Evolutionary conservation across 305 asterid genomes (phyloP).

Genomic region (Fraxinus sp.): DNA sequence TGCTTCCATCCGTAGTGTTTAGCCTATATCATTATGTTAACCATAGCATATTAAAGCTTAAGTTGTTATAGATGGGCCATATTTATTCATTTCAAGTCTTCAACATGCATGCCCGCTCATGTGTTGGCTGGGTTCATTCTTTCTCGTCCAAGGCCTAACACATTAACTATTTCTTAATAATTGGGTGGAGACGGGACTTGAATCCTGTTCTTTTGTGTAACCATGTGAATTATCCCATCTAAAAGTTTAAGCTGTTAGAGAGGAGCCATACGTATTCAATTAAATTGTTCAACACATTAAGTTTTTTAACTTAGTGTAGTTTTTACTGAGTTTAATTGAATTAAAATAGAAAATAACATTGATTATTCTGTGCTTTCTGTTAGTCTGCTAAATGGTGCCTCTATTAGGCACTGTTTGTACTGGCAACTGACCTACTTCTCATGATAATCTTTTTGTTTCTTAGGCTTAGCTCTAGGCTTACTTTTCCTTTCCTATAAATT

Average conservation of each 20-base stretch:
- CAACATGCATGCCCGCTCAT: neutral
- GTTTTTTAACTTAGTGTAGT: neutral
- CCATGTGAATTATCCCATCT: neutral
- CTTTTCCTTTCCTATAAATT: conserved; percentile 14
- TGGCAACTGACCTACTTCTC: conserved; percentile 19
- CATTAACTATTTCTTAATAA: neutral
- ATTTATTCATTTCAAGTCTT: neutral
- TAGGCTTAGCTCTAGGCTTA: neutral
- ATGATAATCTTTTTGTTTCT: neutral
- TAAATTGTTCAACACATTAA: neutral
- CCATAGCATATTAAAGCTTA: neutral
- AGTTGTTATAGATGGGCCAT: neutral
- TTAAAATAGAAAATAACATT: neutral
- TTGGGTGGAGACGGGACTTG: neutral
- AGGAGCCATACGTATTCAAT: neutral
- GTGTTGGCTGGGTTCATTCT: neutral
- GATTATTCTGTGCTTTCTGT: neutral
- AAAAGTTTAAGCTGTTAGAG: neutral
- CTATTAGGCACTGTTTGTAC: neutral
- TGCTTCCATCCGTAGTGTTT: neutral
- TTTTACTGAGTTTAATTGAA: conserved; percentile 13
- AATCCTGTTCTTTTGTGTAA: neutral
- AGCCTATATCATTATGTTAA: conserved; percentile 1
- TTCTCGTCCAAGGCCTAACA: neutral
- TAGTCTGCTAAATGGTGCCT: neutral